phyloP scores from a whole-genome alignment of 768 basidiomycete genomes.

The Mycena crocata region DNA sequence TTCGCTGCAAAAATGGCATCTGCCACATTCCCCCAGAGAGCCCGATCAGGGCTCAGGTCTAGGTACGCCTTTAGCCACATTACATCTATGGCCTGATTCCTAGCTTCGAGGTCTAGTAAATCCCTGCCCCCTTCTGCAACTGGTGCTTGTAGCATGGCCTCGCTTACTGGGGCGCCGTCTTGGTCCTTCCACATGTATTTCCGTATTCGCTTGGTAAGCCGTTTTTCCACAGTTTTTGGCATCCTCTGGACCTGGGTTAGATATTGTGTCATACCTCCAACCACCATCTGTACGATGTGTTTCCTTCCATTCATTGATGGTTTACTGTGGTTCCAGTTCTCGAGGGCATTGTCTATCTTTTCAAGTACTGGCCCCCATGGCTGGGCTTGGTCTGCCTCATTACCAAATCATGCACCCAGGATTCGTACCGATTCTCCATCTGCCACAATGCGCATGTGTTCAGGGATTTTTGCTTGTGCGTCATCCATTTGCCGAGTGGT shows the following conservation, averaged over 20 bases:
- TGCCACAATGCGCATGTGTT: not conserved
- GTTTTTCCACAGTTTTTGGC: conserved; percentile 19
- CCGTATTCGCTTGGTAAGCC: not conserved
- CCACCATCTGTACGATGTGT: conserved; percentile 25
- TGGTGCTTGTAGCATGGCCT: not conserved
- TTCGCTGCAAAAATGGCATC: conserved; percentile 26
- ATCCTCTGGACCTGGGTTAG: conserved; percentile 35
- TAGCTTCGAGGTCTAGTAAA: not conserved
- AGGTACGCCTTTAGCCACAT: conserved; percentile 12
- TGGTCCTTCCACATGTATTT: not conserved
- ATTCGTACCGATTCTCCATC: not conserved
- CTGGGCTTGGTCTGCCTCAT: not conserved
- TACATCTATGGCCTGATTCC: conserved; percentile 7
- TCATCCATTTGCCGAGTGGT: not conserved
- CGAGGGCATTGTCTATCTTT: not conserved
- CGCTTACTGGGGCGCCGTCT: not conserved
- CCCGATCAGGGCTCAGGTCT: not conserved
- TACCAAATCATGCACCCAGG: not conserved
- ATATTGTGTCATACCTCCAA: conserved; percentile 37
- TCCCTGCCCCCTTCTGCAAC: not conserved
- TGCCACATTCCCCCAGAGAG: conserved; percentile 33
- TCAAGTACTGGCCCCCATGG: not conserved
- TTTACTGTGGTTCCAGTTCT: not conserved
- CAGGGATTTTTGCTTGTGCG: not conserved
- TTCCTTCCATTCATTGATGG: conserved; percentile 5